Conservation (phyloP, 2,329 filamentous ascomycete species). For the Botrytis hyacinthi region DNA sequence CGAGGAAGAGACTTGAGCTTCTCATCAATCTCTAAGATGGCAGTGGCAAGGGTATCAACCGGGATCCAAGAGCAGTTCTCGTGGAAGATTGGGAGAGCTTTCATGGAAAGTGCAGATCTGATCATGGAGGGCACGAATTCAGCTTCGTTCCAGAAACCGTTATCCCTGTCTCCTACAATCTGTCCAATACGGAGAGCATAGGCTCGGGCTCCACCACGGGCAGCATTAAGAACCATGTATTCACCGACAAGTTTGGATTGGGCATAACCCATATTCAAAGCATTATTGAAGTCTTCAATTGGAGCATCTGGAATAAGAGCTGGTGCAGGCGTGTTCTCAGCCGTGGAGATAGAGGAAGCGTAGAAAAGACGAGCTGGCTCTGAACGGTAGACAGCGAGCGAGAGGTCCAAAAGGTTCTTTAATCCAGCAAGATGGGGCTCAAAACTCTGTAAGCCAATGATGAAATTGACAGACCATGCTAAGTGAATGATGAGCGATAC, state of each 20-base stretch:
- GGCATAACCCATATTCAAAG: slow-evolving; percentile 51
- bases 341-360: slow-evolving; percentile 42
- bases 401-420: slow-evolving; percentile 20
- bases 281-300: slow-evolving; percentile 30
- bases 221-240: slow-evolving; percentile 44
- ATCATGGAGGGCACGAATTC: slow-evolving; percentile 55
- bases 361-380: slow-evolving; percentile 40
- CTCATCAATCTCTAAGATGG: slow-evolving; percentile 42
- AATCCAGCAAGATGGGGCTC: slow-evolving; percentile 35
- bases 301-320: slow-evolving; percentile 40
- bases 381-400: slow-evolving; percentile 30
- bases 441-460: slow-evolving; percentile 19
- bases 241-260: slow-evolving; percentile 50
- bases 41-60: slow-evolving; percentile 45
- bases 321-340: slow-evolving; percentile 35
- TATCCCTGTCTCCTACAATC: slow-evolving; percentile 49
- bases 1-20: slow-evolving; percentile 20
- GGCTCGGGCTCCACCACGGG: slow-evolving; percentile 36
- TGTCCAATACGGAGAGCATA: slow-evolving; percentile 50
- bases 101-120: slow-evolving; percentile 45
- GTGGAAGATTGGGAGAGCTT: slow-evolving; percentile 45
- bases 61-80: slow-evolving; percentile 46
- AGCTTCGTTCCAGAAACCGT: slow-evolving; percentile 46
- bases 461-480: slow-evolving; percentile 23
- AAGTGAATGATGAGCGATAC: slow-evolving; percentile 35